Conservation (phyloP, 345 rosid genomes). For the Acer yangbiense region DNA sequence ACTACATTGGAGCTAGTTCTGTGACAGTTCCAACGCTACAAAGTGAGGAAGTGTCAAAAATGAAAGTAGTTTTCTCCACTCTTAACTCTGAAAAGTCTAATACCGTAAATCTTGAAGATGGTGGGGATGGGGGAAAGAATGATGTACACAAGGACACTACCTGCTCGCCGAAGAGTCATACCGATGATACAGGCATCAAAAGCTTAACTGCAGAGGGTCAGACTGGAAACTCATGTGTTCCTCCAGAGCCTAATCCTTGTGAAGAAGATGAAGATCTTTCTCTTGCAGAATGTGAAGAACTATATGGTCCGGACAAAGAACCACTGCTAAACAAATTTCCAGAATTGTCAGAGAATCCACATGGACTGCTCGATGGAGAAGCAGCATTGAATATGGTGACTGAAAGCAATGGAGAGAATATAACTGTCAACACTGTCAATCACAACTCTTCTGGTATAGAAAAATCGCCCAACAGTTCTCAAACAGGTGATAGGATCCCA, state of each 20-base stretch:
- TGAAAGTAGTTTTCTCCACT: constrained; percentile 75
- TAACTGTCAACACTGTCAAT: constrained; percentile 22
- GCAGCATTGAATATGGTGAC: constrained; percentile 34
- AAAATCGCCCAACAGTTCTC: constrained; percentile 32
- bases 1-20: constrained; percentile 60
- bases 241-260: constrained; percentile 36
- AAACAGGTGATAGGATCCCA: constrained; percentile 35
- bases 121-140: constrained; percentile 32
- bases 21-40: constrained; percentile 45
- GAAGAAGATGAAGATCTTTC: constrained; percentile 61
- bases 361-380: constrained; percentile 27
- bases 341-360: constrained; percentile 27
- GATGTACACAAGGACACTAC: constrained; percentile 21
- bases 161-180: too few relatives aligned
- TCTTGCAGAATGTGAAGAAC: constrained; percentile 80
- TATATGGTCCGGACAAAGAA: constrained; percentile 86
- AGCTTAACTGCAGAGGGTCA: constrained; percentile 35
- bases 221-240: constrained; percentile 31
- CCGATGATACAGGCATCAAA: constrained; percentile 8
- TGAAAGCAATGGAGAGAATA: constrained; percentile 27
- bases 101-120: constrained; percentile 28
- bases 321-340: constrained; percentile 55
- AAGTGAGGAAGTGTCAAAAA: constrained; percentile 57
- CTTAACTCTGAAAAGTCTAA: constrained; percentile 45
- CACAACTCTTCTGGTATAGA: constrained; percentile 36